Base-by-base conservation (phyloP, 768 basidiomycete species). In the Serendipita indica region DNA sequence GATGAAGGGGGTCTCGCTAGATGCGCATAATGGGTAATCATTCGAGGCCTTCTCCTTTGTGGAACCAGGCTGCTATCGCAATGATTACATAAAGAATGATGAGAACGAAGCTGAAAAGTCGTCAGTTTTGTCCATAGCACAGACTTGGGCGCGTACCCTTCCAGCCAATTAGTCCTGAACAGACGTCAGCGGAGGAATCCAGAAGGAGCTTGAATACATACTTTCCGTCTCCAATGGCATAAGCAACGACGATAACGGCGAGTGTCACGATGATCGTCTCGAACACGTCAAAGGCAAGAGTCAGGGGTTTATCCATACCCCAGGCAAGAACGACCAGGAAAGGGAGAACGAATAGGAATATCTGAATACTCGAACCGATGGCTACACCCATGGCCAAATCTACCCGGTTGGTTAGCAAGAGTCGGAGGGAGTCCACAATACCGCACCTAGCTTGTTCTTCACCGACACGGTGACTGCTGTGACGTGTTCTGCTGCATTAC, bases 391-490 rank as follows among this genome's bases (percentile, higher is more conserved):
- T 10, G 35, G 35, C 35, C 35, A 37, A 37, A 37, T 37, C 35
- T 37, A 37, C 35, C 35, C 35, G n/a, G n/a, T 37, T n/a, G 35
- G n/a, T 37, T n/a, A 37, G 35, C n/a, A 37, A n/a, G 10, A 37
- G 35, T n/a, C 35, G n/a, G n/a, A 37, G n/a, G 10, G 10, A 37
- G 10, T 10, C 10, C 35, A 37, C 10, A 37, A 10, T 37, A 10
- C 10, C 35, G 10, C 35, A 37, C 35, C 35, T n/a, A 37, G 35
- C 35, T 37, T 34, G 33, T 72, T 71, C 70, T 93, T 93, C 60
- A 89, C 84, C 0, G 91, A 88, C 4, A 92, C 91, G 0, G 85
- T 84, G 27, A 96, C 89, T 13, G 92, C 91, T 2, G 90, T 96
- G 35, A 83, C 84, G 72, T 30, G 59, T 84, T 86, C 86, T 58